These are phyloP conservation scores for Microascus cirrosus DNA, from an alignment of 2,329 filamentous ascomycete genomes.

Conservation along the genomic window DNA sequence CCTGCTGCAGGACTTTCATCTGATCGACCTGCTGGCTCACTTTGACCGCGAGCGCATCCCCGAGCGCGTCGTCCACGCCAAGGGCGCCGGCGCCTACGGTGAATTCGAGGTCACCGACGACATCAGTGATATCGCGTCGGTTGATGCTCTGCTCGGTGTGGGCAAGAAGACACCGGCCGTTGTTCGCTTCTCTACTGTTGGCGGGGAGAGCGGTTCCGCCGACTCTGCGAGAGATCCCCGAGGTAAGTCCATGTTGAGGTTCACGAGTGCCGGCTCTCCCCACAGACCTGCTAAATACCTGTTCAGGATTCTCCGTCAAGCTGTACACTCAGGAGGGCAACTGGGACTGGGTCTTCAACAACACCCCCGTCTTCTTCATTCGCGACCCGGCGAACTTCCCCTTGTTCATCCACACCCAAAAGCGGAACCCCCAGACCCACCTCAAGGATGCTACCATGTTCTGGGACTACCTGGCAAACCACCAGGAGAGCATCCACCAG, in stretches of 20 bases:
- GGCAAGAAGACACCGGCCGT: slow-evolving; percentile 61
- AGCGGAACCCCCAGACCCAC: slow-evolving; percentile 63
- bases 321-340: slow-evolving; percentile 61
- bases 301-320: slow-evolving; percentile 40
- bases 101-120: slow-evolving; percentile 30
- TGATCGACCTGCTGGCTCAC: slow-evolving; percentile 49
- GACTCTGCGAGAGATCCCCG: slow-evolving; percentile 54
- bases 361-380: slow-evolving; percentile 69
- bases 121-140: slow-evolving; percentile 42
- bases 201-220: slow-evolving; percentile 60
- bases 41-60: slow-evolving; percentile 41
- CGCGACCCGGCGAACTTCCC: slow-evolving; percentile 67
- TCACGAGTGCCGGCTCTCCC: not conserved
- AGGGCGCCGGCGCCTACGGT: slow-evolving; percentile 42
- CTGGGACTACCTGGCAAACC: slow-evolving; percentile 29
- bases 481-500: slow-evolving; percentile 53
- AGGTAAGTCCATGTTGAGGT: not conserved
- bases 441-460: slow-evolving; percentile 54
- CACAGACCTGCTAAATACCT: not conserved
- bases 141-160: slow-evolving; percentile 41
- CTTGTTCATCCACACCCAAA: slow-evolving; percentile 67
- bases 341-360: slow-evolving; percentile 67
- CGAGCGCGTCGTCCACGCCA: slow-evolving; percentile 33
- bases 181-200: slow-evolving; percentile 64
- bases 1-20: slow-evolving; percentile 31